A percentile compares a stretch with the other conserved stretches of the same genome.
phyloP scores from a whole-genome alignment of 2,329 filamentous ascomycete genomes.

The Elsinoe batatas region DNA sequence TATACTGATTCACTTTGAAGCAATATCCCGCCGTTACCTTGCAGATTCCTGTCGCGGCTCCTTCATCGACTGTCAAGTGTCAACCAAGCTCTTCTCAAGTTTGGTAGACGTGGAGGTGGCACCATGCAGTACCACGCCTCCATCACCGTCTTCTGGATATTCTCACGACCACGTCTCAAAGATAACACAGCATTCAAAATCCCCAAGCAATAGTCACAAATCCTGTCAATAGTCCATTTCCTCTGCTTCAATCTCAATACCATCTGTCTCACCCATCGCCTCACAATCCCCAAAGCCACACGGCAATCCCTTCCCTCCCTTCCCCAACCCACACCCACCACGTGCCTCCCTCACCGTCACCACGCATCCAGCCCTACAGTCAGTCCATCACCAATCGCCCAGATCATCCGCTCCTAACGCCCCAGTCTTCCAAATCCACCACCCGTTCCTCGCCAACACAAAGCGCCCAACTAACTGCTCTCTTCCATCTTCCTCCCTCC shows the following conservation, averaged over 20 bases:
- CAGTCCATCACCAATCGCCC: neutral
- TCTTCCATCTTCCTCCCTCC: too few species aligned
- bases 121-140: neutral
- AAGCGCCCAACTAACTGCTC: too few species aligned
- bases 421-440: too few species aligned
- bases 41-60: neutral
- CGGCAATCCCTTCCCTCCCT: neutral
- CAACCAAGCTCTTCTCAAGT: neutral
- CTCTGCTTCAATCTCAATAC: neutral
- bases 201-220: neutral
- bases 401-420: neutral
- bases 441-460: too few species aligned
- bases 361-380: neutral
- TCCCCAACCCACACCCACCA: neutral
- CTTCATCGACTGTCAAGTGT: neutral
- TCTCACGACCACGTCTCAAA: neutral
- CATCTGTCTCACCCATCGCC: neutral
- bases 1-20: conserved; percentile 1
- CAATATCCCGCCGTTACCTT: conserved; percentile 8
- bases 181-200: neutral
- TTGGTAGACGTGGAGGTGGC: conserved; percentile 11
- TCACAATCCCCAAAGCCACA: neutral
- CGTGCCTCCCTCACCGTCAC: neutral
- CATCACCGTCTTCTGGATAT: conserved; percentile 1
- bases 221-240: neutral